Base-by-base conservation (phyloP, 805 yeast genomes). In the Candida mattraensis region DNA sequence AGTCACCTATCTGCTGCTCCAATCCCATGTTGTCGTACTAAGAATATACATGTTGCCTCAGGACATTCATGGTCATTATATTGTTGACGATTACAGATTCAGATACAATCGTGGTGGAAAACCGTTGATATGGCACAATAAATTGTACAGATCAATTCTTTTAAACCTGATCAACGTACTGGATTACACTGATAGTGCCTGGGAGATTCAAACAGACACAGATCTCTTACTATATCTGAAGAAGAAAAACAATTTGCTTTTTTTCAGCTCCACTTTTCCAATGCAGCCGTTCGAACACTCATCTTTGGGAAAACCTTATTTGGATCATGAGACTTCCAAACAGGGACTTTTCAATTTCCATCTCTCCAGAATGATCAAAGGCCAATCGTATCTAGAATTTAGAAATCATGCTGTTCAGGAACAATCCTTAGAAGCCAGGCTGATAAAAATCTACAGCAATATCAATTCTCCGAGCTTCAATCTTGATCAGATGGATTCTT, bases 1-100 rank as follows among this genome's bases (percentile, higher is more conserved):
- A 51, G 67, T 74, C 3, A 78, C 85, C 0, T 78, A 64, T 44
- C 61, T 45, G 36, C 28, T 51, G 8, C 24, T 56, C 33, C 47
- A 29, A 3, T 42, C 55, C 7, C 32, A 53, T 2, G 18, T 61
- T 3, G 54, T 52, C 3, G 59, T 39, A 35, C 39, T 76, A 1
- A 59, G 85, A 40, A 45, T 80, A 0, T 80, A 77, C 42, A 51
- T 61, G 1, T 47, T 79, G 1, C 78, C 81, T 0, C 38, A 46
- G 7, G 83, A 78, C 54, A 46, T 65, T 1, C 45, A 47, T 0
- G 69, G 70, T 0, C 44, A 57, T 3, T 39, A 63, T 9, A 48
- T 43, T 22, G 26, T 76, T 1, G 41, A 43, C 2, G 56, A 56
- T 18, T 69, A 67, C 64, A 54, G 80, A 35, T 19, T 33, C 0